Evolutionary conservation across 2,329 filamentous ascomycete genomes (phyloP).

Genomic region (Parastagonospora avenae): DNA sequence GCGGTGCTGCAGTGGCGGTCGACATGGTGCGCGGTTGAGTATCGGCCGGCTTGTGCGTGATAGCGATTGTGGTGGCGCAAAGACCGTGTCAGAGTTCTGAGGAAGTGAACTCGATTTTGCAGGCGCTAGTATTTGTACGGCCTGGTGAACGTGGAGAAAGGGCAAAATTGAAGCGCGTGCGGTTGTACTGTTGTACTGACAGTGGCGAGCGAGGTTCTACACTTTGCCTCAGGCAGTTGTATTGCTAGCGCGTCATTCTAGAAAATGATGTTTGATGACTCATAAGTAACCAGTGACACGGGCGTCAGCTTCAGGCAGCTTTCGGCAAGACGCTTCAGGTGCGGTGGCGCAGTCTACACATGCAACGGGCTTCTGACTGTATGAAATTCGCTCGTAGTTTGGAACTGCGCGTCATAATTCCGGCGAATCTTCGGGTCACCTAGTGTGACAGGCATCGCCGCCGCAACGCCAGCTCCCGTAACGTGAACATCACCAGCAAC

Average conservation of each 20-base stretch:
- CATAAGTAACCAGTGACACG: slow-evolving; percentile 6
- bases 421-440: slow-evolving; percentile 8
- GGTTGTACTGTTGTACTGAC: not conserved
- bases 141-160: slow-evolving; percentile 32
- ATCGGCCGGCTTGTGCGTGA: slow-evolving; percentile 1
- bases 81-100: not conserved
- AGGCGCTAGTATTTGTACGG: slow-evolving; percentile 38
- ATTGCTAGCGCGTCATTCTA: slow-evolving; percentile 7
- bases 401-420: slow-evolving; percentile 33
- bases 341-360: slow-evolving; percentile 12
- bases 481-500: slow-evolving; percentile 15
- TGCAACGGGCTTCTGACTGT: slow-evolving; percentile 5
- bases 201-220: slow-evolving; percentile 27
- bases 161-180: slow-evolving; percentile 4
- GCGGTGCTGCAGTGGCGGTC: slow-evolving; percentile 19
- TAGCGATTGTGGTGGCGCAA: slow-evolving; percentile 2
- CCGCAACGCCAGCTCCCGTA: slow-evolving; percentile 17
- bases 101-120: slow-evolving; percentile 5
- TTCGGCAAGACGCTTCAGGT: not conserved
- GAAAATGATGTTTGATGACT: slow-evolving; percentile 14
- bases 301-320: slow-evolving; percentile 7
- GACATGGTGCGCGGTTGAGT: slow-evolving; percentile 23
- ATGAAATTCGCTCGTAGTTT: slow-evolving; percentile 15
- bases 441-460: slow-evolving; percentile 10
- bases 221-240: not conserved